Conservation (phyloP, 148 eudicot genomes). For the Agrostemma githago region DNA sequence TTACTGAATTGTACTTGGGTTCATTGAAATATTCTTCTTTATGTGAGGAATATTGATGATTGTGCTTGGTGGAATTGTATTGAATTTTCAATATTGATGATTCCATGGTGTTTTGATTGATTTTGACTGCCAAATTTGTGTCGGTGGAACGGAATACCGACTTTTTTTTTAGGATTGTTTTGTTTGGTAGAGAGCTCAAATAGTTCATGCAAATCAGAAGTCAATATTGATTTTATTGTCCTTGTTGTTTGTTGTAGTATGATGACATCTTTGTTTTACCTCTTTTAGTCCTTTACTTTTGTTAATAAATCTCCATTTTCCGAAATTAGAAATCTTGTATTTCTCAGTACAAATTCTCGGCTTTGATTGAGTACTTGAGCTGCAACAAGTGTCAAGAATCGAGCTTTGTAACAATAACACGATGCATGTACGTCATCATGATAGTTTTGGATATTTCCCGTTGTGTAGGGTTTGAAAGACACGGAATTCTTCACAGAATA, state of each 20-base stretch:
- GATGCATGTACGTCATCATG: background rate
- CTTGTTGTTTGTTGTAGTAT: constrained; percentile 12
- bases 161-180: background rate
- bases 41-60: background rate
- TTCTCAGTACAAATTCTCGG: background rate
- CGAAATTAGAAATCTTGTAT: background rate
- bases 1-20: background rate
- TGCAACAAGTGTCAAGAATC: background rate
- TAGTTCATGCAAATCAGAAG: constrained; percentile 16
- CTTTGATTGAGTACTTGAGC: background rate
- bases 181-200: constrained; percentile 25
- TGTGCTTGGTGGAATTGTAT: too few relatives aligned
- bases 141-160: constrained; percentile 27
- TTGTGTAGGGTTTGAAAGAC: constrained; percentile 47
- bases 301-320: background rate
- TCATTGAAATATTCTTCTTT: background rate
- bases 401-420: background rate
- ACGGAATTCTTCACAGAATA: constrained; percentile 75
- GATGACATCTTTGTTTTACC: constrained; percentile 20
- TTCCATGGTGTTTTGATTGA: background rate
- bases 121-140: constrained; percentile 18
- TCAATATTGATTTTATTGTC: constrained; percentile 2
- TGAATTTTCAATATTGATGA: too few relatives aligned
- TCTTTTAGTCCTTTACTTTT: constrained; percentile 12
- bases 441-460: too few relatives aligned